Evolutionary conservation across 2,329 filamentous ascomycete species (phyloP).

Genomic region (Colletotrichum musae): DNA sequence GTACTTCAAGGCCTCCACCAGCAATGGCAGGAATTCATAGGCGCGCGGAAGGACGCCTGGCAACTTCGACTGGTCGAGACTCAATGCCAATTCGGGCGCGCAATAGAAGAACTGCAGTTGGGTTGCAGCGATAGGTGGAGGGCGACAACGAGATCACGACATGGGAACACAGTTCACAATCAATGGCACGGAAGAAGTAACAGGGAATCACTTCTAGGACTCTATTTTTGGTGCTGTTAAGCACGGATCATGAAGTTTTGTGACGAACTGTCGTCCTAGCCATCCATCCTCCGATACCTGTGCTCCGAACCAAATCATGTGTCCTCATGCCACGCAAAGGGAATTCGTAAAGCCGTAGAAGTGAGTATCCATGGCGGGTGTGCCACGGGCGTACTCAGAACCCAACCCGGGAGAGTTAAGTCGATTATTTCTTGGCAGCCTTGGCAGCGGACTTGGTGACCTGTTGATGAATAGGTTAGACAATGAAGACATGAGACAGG

Average conservation of each 20-base stretch:
- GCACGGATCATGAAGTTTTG: conserved; percentile 61
- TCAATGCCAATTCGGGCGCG: too few relatives aligned
- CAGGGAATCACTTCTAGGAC: conserved; percentile 51
- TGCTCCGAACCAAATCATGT: conserved; percentile 58
- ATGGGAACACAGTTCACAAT: background rate
- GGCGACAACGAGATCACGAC: background rate
- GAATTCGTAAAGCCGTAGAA: conserved; percentile 63
- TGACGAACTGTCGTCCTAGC: conserved; percentile 55
- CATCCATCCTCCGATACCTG: conserved; percentile 58
- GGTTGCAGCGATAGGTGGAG: too few relatives aligned
- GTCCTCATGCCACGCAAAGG: conserved; percentile 61
- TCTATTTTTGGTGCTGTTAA: conserved; percentile 64
- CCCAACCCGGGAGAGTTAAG: conserved; percentile 40
- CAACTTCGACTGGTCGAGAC: too few relatives aligned
- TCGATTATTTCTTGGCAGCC: conserved; percentile 80
- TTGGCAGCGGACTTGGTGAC: conserved; percentile 81
- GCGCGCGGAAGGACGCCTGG: too few relatives aligned
- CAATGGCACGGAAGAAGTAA: conserved; percentile 10
- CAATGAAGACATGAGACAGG: background rate
- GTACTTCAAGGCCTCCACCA: too few relatives aligned
- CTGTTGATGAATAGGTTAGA: conserved; percentile 28
- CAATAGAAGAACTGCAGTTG: too few relatives aligned
- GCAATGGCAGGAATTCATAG: too few relatives aligned
- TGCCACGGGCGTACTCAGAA: conserved; percentile 33
- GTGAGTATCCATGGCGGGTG: conserved; percentile 48